Evolutionary conservation across 2,329 filamentous ascomycete species (phyloP), one percentile per base, ranked within the genome.

Genomic region (Coleophoma eucalyptorum): DNA sequence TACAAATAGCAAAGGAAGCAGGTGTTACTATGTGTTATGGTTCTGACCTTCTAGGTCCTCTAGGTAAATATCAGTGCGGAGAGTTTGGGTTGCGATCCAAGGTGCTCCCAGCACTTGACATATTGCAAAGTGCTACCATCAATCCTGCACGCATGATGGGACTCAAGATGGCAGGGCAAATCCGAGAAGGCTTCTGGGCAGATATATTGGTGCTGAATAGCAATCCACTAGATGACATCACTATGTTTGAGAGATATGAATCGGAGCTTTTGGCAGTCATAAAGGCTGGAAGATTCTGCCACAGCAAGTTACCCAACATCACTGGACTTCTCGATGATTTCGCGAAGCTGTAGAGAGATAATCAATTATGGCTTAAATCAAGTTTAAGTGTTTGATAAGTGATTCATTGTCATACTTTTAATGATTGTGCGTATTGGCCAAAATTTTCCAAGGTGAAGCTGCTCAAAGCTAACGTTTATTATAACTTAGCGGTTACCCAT

Each of bases 11-110:
- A 3, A 63, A 69, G 19, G 70, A 77, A 10, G 76, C 75, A 0
- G 79, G 78, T 0, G 77, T 83, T 1, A 75, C 68, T 1, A 76
- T 83, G 37, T 82, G 78, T 59, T 80, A 74, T 55, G 80, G 80
- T 0, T 76, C 76, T 0, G 78, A 81, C 62, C 67, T 81, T 7
- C 68, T 82, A 0, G 78, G 77, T 0, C 75, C 74, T 1, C 59
- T 80, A 53, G 68, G 70, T 11, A 58, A 67, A 13, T 70, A 70
- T 16, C 78, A 81, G 62, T 73, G 69, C 1, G 66, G 68, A 34
- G 77, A 80, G 55, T 80, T 81, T 53, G 59, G 62, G 1, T 51
- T 80, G 12, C 68, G 77, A 8, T 65, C 67, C 3, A 57, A 69
- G 50, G 73, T 76, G 4, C 62, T 78, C 35, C 65, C 65, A 4